These are phyloP conservation scores for Catharanthus roseus DNA, from an alignment of 257 asterid species.

Conservation along the genomic window DNA sequence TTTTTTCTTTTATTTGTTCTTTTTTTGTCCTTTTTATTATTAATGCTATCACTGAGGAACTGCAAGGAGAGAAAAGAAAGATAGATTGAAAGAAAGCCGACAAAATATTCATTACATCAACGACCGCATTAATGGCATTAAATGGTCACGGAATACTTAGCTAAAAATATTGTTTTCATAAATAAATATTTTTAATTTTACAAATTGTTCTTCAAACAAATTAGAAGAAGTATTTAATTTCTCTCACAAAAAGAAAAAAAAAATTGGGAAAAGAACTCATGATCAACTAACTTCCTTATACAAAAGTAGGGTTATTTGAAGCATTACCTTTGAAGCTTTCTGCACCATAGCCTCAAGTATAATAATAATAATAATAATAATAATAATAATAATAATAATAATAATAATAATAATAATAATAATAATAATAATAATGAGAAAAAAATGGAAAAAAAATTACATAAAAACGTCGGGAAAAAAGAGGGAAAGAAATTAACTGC, in stretches of 20 bases:
- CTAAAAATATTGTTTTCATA: constrained; percentile 10
- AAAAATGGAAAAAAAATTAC: not conserved
- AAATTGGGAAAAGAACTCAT: constrained; percentile 8
- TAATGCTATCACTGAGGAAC: constrained; percentile 1
- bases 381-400: not conserved
- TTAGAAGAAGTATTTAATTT: constrained; percentile 2
- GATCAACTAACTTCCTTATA: constrained; percentile 16
- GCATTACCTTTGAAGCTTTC: not conserved
- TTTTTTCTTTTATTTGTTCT: too few relatives aligned
- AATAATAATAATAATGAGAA: not conserved
- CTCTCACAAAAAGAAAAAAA: not conserved
- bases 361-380: not conserved
- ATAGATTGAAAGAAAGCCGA: constrained; percentile 1
- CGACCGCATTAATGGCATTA: constrained; percentile 13
- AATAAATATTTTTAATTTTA: not conserved
- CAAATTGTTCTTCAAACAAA: constrained; percentile 7
- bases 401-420: constrained; percentile 1
- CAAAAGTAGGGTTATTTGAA: constrained; percentile 8
- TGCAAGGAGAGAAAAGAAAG: constrained; percentile 8
- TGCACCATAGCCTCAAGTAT: not conserved
- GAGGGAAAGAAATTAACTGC: not conserved
- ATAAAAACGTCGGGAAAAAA: not conserved
- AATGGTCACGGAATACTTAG: constrained; percentile 1
- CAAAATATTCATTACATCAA: constrained; percentile 18
- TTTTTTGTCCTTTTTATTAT: too few relatives aligned